phyloP scores from a whole-genome alignment of 495 filamentous ascomycete species.

The Apodospora peruviana region DNA sequence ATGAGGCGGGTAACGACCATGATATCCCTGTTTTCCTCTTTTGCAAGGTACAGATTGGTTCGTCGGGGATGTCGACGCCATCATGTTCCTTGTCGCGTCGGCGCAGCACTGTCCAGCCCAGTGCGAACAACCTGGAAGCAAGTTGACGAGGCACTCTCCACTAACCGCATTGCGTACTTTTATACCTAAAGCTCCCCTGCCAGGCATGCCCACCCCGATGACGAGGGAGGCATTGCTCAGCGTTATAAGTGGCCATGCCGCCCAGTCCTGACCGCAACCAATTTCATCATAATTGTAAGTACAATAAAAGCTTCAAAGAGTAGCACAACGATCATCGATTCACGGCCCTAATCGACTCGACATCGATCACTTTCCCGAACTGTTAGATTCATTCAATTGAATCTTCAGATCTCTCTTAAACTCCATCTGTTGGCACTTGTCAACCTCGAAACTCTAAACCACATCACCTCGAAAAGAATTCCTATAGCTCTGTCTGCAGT shows the following conservation, averaged over 20 bases:
- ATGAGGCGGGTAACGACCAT: conserved; percentile 9
- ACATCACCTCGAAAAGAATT: too few species aligned
- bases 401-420: not conserved
- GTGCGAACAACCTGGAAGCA: too few species aligned
- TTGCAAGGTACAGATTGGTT: not conserved
- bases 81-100: not conserved
- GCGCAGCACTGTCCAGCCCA: not conserved
- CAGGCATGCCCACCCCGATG: conserved; percentile 2
- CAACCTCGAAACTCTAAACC: not conserved
- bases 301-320: conserved; percentile 11
- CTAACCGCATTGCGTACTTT: not conserved
- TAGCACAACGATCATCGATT: conserved; percentile 2
- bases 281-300: too few species aligned
- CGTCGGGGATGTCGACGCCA: not conserved
- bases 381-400: not conserved
- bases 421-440: not conserved
- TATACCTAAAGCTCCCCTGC: too few species aligned
- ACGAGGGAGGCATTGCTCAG: conserved; percentile 12
- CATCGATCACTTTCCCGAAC: too few species aligned
- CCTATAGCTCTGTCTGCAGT: too few species aligned
- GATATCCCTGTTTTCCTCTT: conserved; percentile 7
- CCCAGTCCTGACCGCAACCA: conserved; percentile 15
- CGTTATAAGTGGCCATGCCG: conserved; percentile 26
- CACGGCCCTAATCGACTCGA: too few species aligned
- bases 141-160: not conserved